Evolutionary conservation across 768 basidiomycete genomes (phyloP).

Genomic region (Lanmaoa pseudosensibilis): DNA sequence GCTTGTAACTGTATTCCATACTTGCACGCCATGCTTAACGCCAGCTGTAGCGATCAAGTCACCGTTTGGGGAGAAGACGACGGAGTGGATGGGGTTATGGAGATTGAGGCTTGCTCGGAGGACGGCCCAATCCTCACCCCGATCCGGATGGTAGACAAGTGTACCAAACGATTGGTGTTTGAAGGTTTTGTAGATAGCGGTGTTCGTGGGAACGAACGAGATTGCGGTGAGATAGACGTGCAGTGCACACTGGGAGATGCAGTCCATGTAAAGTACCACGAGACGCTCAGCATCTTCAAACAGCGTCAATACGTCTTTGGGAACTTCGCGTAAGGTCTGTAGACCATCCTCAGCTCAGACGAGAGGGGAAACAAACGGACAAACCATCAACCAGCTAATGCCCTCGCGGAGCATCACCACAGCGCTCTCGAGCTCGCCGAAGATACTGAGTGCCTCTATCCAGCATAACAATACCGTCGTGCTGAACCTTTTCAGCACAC

Average conservation of each 20-base stretch:
- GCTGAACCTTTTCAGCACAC: conserved; percentile 12
- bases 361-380: background rate
- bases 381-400: conserved; percentile 18
- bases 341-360: background rate
- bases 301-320: conserved; percentile 5
- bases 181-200: conserved; percentile 8
- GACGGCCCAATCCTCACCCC: background rate
- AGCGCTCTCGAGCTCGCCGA: conserved; percentile 17
- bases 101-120: conserved; percentile 3
- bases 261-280: conserved; percentile 20
- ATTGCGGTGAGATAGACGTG: conserved; percentile 19
- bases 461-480: conserved; percentile 14
- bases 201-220: background rate
- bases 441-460: conserved; percentile 21
- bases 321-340: conserved; percentile 8
- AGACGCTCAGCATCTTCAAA: conserved; percentile 22
- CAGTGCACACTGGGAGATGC: conserved; percentile 22
- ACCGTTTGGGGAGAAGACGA: conserved; percentile 15
- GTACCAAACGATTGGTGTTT: conserved; percentile 6
- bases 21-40: conserved; percentile 17
- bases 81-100: conserved; percentile 9
- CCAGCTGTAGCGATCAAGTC: conserved; percentile 18
- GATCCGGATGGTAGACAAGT: background rate
- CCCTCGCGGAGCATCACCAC: conserved; percentile 15
- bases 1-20: conserved; percentile 24